Evolutionary conservation across 176 grass and related monocot species (phyloP).

Genomic region (Oryza nivara): DNA sequence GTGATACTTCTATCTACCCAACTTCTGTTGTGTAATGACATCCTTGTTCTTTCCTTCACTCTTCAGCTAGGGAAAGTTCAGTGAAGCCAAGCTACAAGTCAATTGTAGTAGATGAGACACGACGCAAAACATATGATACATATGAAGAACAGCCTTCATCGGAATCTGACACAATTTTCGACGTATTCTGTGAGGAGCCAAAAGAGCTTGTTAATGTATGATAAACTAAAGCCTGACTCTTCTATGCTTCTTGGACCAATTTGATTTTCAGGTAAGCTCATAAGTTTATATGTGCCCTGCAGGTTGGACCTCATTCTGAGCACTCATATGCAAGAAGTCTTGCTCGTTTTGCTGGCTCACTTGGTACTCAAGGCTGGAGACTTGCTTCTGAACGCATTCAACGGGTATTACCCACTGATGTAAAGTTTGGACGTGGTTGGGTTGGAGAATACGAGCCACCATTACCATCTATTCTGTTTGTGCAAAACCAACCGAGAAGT

Average conservation of each 20-base stretch:
- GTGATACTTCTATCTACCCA: neutral
- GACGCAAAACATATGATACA: conserved; percentile 76
- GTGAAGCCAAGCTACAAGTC: conserved; percentile 54
- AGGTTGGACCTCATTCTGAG: conserved; percentile 83
- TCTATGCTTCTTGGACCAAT: conserved; percentile 8
- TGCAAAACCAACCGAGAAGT: conserved; percentile 49
- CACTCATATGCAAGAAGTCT: conserved; percentile 89
- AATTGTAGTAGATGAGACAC: conserved; percentile 82
- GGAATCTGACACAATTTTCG: conserved; percentile 61
- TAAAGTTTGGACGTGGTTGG: conserved; percentile 94
- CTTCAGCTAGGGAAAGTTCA: conserved; percentile 67
- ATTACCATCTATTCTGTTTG: conserved; percentile 56
- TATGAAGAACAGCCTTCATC: conserved; percentile 55
- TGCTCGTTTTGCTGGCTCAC: conserved; percentile 78
- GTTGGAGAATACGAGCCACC: conserved; percentile 84
- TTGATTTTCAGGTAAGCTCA: conserved; percentile 32
- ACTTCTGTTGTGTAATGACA: conserved; percentile 23
- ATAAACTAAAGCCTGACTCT: conserved; percentile 35
- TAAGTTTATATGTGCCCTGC: conserved; percentile 43
- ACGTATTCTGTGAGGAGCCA: conserved; percentile 56
- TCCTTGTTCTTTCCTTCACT: conserved; percentile 32
- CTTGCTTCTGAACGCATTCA: conserved; percentile 80
- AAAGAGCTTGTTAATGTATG: conserved; percentile 81
- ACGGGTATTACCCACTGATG: conserved; percentile 70
- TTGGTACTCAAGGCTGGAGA: conserved; percentile 83